Conservation (phyloP, 305 asterid genomes). For the Fraxinus floribunda region DNA sequence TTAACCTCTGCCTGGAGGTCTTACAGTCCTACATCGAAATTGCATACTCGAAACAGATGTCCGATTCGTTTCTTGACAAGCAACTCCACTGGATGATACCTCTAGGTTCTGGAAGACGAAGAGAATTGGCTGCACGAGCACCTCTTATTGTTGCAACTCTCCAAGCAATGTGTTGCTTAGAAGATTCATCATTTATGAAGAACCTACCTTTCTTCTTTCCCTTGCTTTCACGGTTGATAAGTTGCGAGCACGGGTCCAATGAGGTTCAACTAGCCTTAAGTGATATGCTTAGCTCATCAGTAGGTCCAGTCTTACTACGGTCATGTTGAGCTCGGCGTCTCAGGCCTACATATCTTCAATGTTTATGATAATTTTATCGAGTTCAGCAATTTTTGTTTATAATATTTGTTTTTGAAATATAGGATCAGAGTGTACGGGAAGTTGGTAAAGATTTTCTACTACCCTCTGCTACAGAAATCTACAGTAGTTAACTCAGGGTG, state of each 20-base stretch:
- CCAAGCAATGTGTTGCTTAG: constrained; percentile 79
- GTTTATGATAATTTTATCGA: neutral
- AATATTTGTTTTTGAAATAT: neutral
- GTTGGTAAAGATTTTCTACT: neutral
- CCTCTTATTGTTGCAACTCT: constrained; percentile 81
- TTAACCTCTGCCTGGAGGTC: constrained; percentile 80
- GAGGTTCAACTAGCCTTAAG: constrained; percentile 88
- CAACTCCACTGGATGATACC: constrained; percentile 68
- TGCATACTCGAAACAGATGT: constrained; percentile 42
- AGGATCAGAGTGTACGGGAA: neutral
- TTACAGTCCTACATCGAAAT: constrained; percentile 67
- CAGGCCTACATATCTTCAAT: neutral
- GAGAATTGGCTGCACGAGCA: constrained; percentile 91
- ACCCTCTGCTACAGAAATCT: neutral
- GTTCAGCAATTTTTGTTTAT: neutral
- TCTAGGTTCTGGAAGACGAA: constrained; percentile 73
- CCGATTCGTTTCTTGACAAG: constrained; percentile 39
- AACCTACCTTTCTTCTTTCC: constrained; percentile 53
- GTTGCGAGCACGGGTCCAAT: constrained; percentile 92
- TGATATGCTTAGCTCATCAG: constrained; percentile 75
- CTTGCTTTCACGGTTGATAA: constrained; percentile 70
- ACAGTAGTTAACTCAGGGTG: neutral
- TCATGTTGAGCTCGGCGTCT: constrained; percentile 54
- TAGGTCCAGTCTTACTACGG: constrained; percentile 75
- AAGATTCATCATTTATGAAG: constrained; percentile 9